Percentiles rank a stretch among this genome's conserved stretches.
These are phyloP conservation scores for Gloeostereum incarnatum DNA, from an alignment of 768 basidiomycete species.

Conservation along the genomic window DNA sequence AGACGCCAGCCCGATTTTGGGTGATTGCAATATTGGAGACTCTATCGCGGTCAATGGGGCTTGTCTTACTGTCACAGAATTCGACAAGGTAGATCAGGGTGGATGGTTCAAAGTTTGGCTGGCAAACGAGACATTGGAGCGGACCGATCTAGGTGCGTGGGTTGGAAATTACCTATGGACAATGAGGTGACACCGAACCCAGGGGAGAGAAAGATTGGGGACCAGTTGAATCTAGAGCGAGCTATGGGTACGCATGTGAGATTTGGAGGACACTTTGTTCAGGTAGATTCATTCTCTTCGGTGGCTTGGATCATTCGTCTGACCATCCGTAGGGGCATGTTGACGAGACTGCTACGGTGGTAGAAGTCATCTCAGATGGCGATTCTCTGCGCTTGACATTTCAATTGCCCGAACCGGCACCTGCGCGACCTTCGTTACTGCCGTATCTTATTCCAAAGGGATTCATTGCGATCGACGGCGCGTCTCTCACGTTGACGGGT, in stretches of 20 bases:
- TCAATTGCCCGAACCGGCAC: slow-evolving; percentile 55
- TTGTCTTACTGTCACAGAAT: slow-evolving; percentile 88
- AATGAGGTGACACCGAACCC: slow-evolving; percentile 4
- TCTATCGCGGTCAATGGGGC: slow-evolving; percentile 86
- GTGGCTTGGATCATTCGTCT: not conserved
- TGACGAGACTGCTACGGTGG: slow-evolving; percentile 77
- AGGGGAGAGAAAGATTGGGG: slow-evolving; percentile 76
- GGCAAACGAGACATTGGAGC: slow-evolving; percentile 87
- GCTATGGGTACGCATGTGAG: slow-evolving; percentile 88
- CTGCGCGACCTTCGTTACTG: slow-evolving; percentile 52
- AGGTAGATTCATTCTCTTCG: slow-evolving; percentile 38
- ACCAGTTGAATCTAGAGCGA: slow-evolving; percentile 85
- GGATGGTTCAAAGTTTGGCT: slow-evolving; percentile 93
- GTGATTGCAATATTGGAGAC: slow-evolving; percentile 89
- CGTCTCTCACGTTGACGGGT: slow-evolving; percentile 83
- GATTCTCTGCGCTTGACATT: slow-evolving; percentile 85
- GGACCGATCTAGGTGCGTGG: slow-evolving; percentile 78
- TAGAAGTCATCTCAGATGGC: slow-evolving; percentile 61
- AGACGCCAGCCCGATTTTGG: slow-evolving; percentile 63
- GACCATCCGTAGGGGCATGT: slow-evolving; percentile 69
- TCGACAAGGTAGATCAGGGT: slow-evolving; percentile 47
- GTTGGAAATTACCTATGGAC: not conserved
- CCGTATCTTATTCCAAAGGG: slow-evolving; percentile 90
- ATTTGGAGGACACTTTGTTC: slow-evolving; percentile 97
- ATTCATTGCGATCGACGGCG: slow-evolving; percentile 89